Evolutionary conservation across 1,284 basidiomycete species (phyloP).

Genomic region (Coniophora puteana): DNA sequence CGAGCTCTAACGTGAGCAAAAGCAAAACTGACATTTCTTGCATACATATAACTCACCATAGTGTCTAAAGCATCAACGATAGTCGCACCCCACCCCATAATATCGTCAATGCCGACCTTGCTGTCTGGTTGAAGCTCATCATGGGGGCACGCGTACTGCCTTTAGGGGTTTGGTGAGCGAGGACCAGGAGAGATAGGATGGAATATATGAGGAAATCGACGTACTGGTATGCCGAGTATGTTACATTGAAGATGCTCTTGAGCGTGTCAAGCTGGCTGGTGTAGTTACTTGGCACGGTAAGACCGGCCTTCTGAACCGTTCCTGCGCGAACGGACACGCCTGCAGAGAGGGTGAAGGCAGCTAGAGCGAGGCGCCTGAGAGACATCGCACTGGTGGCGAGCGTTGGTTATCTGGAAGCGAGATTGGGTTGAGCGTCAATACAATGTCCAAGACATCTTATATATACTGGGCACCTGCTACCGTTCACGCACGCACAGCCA

Average conservation of each 20-base stretch:
- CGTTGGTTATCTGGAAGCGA: too few relatives aligned
- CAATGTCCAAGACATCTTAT: too few relatives aligned
- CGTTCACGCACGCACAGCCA: too few relatives aligned
- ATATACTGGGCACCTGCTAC: too few relatives aligned
- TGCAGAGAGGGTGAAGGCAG: slow-evolving; percentile 10
- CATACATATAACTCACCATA: slow-evolving; percentile 43
- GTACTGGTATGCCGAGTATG: slow-evolving; percentile 58
- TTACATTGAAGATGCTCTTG: slow-evolving; percentile 49
- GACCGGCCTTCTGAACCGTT: slow-evolving; percentile 41
- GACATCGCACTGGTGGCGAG: too few relatives aligned
- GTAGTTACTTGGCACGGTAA: slow-evolving; percentile 41
- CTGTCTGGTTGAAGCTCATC: slow-evolving; percentile 53
- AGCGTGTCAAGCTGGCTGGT: slow-evolving; percentile 40
- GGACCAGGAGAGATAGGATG: not conserved
- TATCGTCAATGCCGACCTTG: slow-evolving; percentile 44
- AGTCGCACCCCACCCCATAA: slow-evolving; percentile 65
- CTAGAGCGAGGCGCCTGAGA: slow-evolving; percentile 10
- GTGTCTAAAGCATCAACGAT: slow-evolving; percentile 60
- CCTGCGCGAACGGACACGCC: slow-evolving; percentile 17
- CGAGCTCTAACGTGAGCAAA: too few relatives aligned
- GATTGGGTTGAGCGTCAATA: too few relatives aligned
- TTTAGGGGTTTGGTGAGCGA: slow-evolving; percentile 21
- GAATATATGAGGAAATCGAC: slow-evolving; percentile 13
- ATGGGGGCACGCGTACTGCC: slow-evolving; percentile 54
- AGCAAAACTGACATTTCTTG: too few relatives aligned